phyloP scores from a whole-genome alignment of 2,329 filamentous ascomycete genomes.

The Calonectria hongkongensis region DNA sequence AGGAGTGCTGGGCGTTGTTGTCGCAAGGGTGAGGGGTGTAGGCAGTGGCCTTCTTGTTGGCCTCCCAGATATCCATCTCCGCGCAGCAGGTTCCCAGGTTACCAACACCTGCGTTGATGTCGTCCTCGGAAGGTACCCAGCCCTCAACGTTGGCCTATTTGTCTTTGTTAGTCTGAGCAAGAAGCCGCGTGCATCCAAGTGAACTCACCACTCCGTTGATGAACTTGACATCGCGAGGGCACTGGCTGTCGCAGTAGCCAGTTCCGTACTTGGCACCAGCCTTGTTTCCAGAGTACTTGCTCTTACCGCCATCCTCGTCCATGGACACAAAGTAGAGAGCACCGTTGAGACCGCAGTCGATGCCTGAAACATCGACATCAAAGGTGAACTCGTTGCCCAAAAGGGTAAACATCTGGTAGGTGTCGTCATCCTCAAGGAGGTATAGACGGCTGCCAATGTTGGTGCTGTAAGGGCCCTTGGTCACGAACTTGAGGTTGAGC shows the following conservation, averaged over 20 bases:
- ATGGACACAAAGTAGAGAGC: constrained; percentile 81
- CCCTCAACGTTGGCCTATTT: constrained; percentile 71
- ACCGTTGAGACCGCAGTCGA: constrained; percentile 83
- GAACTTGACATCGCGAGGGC: constrained; percentile 74
- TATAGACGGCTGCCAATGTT: constrained; percentile 77
- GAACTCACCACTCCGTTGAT: constrained; percentile 69
- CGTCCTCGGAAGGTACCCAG: constrained; percentile 70
- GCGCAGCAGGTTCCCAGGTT: constrained; percentile 74
- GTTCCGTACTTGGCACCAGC: constrained; percentile 77
- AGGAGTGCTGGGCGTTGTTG: constrained; percentile 68
- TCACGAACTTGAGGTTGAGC: constrained; percentile 75
- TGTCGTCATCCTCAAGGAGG: constrained; percentile 76
- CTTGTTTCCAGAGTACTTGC: constrained; percentile 70
- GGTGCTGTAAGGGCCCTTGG: constrained; percentile 66
- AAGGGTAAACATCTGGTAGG: constrained; percentile 80
- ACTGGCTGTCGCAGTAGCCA: constrained; percentile 72
- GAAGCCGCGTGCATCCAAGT: constrained; percentile 40
- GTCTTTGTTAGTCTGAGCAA: not conserved
- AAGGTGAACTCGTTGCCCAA: constrained; percentile 83
- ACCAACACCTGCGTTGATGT: constrained; percentile 73
- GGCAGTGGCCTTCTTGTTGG: constrained; percentile 79
- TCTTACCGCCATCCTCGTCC: constrained; percentile 74
- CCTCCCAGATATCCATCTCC: constrained; percentile 80
- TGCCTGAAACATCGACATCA: constrained; percentile 81
- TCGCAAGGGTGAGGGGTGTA: constrained; percentile 80